Base-by-base conservation (phyloP, 2,329 filamentous ascomycete genomes). In the Neonectria magnoliae region DNA sequence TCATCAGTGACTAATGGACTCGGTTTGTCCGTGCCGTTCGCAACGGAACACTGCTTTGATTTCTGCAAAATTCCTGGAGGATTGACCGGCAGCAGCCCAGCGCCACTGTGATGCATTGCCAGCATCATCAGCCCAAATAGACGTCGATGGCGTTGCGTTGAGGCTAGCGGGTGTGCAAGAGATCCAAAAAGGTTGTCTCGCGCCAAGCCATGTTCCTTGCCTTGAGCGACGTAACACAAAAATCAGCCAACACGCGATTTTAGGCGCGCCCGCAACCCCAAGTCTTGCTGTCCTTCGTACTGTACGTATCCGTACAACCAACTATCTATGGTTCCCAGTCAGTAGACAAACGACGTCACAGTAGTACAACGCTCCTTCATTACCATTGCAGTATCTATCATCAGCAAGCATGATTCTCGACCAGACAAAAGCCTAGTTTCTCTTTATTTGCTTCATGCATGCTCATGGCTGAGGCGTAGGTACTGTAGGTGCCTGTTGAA, bases 171-270 rank as follows among this genome's bases (percentile, higher is more conserved):
- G 52, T 54, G 51, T 55, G 55, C 55, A 63, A 50, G 48, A 38
- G 50, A 50, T 58, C 55, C 22, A 63, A 53, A 51, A 41, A 36
- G 48, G 60, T 50, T 16, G 53, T 63, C 48, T 51, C 60, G 60
- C 60, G 41, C 47, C 48, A 59, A 48, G 55, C 33, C 55, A 48
- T 57, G 48, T 51, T 51, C 45, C 56, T 59, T 53, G 36, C 48
- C 27, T 52, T 25, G 22, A 45, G 47, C 60, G 42, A 63, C 55
- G 60, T 58, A 58, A 58, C 55, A 63, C 60, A 63, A 63, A 38
- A 36, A 31, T 42, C 27, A 31, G 47, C 20, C 48, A 58, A 63
- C 60, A 54, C 45, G 60, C 55, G 55, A 55, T 58, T 63, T 44
- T 48, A 58, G 50, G 52, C 55, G 54, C 55, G 42, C 55, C 45